Base-by-base conservation (phyloP, 441 rosid genomes). In the Gossypium schwendimanii region DNA sequence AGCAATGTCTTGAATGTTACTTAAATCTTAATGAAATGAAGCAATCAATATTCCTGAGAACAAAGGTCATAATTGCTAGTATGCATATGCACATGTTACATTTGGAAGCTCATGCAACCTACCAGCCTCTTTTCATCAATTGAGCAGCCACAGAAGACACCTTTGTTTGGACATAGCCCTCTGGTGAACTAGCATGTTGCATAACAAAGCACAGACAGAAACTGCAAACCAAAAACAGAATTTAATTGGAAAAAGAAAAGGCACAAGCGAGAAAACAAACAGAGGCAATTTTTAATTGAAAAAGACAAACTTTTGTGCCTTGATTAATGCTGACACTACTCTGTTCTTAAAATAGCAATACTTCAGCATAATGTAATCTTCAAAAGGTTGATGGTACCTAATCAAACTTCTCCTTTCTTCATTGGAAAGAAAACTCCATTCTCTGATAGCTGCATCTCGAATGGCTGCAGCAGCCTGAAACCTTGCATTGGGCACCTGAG, bases 81-180 rank as follows among this genome's bases (percentile, higher is more conserved):
- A 67, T 14, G 31, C 20, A 26, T 67, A 15, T 53, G 47, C 12
- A 52, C 26, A 31, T 67, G 60, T 54, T 63, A 41, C 77, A 67
- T 57, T 71, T 55, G 21, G 62, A 75, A 71, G 7, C 20, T n/a
- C 53, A 26, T 7, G 21, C 68, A 71, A 78, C 88, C 85, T 84
- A 95, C 99, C 99, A 95, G 79, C 99, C 99, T 77, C 99, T 90
- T 88, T 95, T 95, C 83, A 95, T 83, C 86, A 95, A 79, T 63
- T 95, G 99, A 65, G 97, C 95, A 71, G 98, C 97, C 74, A 95
- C 99, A 45, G 97, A 95, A 79, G 97, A 93, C 71, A 93, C 88
- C 82, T 95, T 95, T 69, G 87, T 89, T 76, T 78, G 94, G 68
- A 95, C 98, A 84, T 90, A 95, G 61, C 93, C 93, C 74, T 93